Evolutionary conservation across 129 eudicot genomes (phyloP), one percentile per base, ranked within the genome.

Genomic region (Tagetes erecta): DNA sequence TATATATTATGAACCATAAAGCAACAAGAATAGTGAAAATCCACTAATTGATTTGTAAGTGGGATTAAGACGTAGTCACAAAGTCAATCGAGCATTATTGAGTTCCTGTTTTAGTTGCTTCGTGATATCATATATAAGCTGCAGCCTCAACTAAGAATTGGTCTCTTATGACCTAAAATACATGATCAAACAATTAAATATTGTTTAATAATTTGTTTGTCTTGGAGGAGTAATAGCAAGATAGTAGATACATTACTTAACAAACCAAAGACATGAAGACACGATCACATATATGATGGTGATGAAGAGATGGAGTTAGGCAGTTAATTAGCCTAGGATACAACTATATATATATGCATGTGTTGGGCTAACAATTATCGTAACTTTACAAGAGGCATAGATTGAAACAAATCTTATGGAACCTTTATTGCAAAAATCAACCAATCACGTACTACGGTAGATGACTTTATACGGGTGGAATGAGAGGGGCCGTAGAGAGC

Each of bases 31-130:
- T 46, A 85, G 84, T 84, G 79, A 85, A 82, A 47, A 36, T 85
- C 86, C 86, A 85, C 89, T 85, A n/a, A n/a, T n/a, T 82, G 0
- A 20, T 20, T 82, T 36, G 77, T 49, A 79, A 85, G 90, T 86
- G 90, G 87, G 78, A 77, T 70, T 78, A 73, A 41, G 76, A 73
- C 83, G 27, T 20, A 20, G 27, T 83, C 83, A 78, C 76, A 70
- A 78, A 86, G 83, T 83, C 85, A 80, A 73, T 71, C 64, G 58
- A 76, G 81, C 71, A 67, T 79, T 70, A 76, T 82, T 80, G 81
- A 67, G 65, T 80, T 85, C 67, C 83, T 80, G 84, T 86, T 72
- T 73, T 38, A 41, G 73, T 56, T 77, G 82, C 81, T 80, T 76
- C 67, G 53, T 76, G 86, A 67, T 71, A 76, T 85, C 78, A 82